Evolutionary conservation across 345 rosid genomes (phyloP).

Genomic region (Brassica napus): Da-Ae NC_063452.1:40852001-40852500

Average conservation of each 20-base stretch:
- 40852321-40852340: too few relatives aligned
- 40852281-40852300: neutral
- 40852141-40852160: slow-evolving; percentile 25
- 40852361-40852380: neutral
- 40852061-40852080: neutral
- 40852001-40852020: neutral
- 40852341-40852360: neutral
- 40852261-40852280: neutral
- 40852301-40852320: too few relatives aligned
- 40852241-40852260: neutral
- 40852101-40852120: slow-evolving; percentile 26
- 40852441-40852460: neutral
- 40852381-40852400: neutral
- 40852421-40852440: neutral
- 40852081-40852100: slow-evolving; percentile 6
- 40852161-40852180: slow-evolving; percentile 7
- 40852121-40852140: slow-evolving; percentile 21
- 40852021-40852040: slow-evolving; percentile 15
- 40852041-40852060: neutral
- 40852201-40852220: slow-evolving; percentile 13
- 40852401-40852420: neutral
- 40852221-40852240: slow-evolving; percentile 3
- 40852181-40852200: neutral
- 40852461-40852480: neutral
- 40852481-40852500: neutral